Percentiles rank a stretch among this genome's conserved stretches.
These are phyloP conservation scores for Pyrenophora graminea DNA, from an alignment of 2,329 filamentous ascomycete species.

Conservation along the genomic window DNA sequence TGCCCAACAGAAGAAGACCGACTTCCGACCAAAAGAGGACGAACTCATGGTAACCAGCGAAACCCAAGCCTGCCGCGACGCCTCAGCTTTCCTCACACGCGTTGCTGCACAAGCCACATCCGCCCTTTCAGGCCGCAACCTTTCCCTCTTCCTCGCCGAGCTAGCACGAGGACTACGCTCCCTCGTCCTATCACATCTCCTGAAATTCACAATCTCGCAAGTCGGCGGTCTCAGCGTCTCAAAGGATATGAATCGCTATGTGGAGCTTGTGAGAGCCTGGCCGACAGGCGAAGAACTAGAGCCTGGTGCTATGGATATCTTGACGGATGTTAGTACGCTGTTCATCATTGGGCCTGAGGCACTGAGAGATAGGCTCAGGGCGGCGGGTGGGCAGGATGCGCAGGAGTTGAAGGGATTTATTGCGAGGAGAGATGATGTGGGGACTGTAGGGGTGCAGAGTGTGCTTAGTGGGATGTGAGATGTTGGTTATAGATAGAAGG, in stretches of 20 bases:
- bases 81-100: slow-evolving; percentile 77
- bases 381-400: slow-evolving; percentile 50
- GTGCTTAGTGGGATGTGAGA: slow-evolving; percentile 63
- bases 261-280: slow-evolving; percentile 83
- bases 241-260: slow-evolving; percentile 94
- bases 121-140: slow-evolving; percentile 81
- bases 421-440: slow-evolving; percentile 79
- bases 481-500: background rate
- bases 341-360: slow-evolving; percentile 81
- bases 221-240: slow-evolving; percentile 93
- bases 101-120: slow-evolving; percentile 66
- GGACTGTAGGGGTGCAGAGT: slow-evolving; percentile 79
- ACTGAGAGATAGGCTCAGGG: slow-evolving; percentile 56
- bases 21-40: slow-evolving; percentile 86
- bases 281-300: slow-evolving; percentile 64
- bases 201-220: slow-evolving; percentile 89
- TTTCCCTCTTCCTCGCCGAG: slow-evolving; percentile 80
- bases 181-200: slow-evolving; percentile 88
- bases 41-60: slow-evolving; percentile 51
- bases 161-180: slow-evolving; percentile 77
- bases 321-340: slow-evolving; percentile 91
- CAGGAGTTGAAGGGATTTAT: slow-evolving; percentile 79
- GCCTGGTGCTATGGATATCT: slow-evolving; percentile 69
- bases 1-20: slow-evolving; percentile 78
- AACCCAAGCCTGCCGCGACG: slow-evolving; percentile 80